Percentiles rank a stretch among this genome's conserved stretches.
phyloP scores from a whole-genome alignment of 2,329 filamentous ascomycete genomes.

The Epichloe coenophiala region DNA sequence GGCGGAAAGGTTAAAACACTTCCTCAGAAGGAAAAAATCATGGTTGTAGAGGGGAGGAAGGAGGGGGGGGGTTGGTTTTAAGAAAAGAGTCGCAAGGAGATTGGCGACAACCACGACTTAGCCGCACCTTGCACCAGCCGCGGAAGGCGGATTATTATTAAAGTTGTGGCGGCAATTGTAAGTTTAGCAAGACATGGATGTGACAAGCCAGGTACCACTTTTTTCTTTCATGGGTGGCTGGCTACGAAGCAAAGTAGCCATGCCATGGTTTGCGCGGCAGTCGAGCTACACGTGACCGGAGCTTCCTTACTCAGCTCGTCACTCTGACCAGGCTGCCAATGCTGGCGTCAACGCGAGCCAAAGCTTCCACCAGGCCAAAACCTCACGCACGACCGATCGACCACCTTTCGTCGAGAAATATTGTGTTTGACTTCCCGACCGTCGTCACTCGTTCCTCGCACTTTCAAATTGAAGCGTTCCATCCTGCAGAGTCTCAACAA shows the following conservation, averaged over 20 bases:
- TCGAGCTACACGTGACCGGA: conserved; percentile 7
- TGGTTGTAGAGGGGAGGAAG: background rate
- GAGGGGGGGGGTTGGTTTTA: background rate
- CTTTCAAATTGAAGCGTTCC: background rate
- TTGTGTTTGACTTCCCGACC: background rate
- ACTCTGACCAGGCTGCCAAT: conserved; percentile 5
- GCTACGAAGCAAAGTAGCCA: background rate
- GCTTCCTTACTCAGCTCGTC: conserved; percentile 8
- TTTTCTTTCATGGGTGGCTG: background rate
- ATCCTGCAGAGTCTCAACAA: conserved; percentile 25
- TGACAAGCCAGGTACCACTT: background rate
- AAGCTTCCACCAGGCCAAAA: background rate
- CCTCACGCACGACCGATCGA: background rate
- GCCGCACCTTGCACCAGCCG: background rate
- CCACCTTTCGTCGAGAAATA: background rate
- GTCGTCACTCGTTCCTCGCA: background rate
- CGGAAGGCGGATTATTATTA: conserved; percentile 18
- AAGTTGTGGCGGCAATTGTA: conserved; percentile 15
- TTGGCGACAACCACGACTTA: conserved; percentile 1
- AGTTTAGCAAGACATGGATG: background rate
- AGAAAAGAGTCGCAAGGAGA: background rate
- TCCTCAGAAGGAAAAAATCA: background rate
- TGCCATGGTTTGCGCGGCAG: background rate
- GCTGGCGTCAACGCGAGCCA: conserved; percentile 6
- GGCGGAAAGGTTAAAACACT: background rate